Base-by-base conservation (phyloP, 495 filamentous ascomycete species). In the Hypoxylon crocopeplum region DNA sequence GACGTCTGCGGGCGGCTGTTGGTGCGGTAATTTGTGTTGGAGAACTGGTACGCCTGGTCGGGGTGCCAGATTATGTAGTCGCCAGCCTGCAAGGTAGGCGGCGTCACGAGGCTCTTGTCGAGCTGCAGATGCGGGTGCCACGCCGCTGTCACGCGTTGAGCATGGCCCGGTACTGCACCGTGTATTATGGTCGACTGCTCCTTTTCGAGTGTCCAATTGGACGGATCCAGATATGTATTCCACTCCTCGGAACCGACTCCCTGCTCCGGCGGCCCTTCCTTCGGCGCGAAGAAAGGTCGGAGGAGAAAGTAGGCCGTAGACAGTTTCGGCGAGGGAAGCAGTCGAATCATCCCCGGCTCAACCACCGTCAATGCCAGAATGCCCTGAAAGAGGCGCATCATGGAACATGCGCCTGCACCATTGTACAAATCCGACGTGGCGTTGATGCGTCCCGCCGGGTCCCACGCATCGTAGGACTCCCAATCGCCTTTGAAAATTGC, bases 21-120 rank as follows among this genome's bases (percentile, higher is more conserved):
- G 56, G 60, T 68, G 60, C 70, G 62, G 67, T 74, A 71, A 59
- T 75, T 72, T 59, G 73, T 74, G 50, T 71, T 72, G 38, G 75
- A 75, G 70, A 80, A 76, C 56, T 76, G 75, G 61, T 80, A 80
- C 11, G 72, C 71, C 45, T 72, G 84, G 56, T 96, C 92, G 50
- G 90, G 93, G 72, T 97, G 93, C 93, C 92, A 97, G 47, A 88
- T 82, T 8, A 97, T 91, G 74, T 90, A 96, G 72, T 97, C 92
- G 39, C 92, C 92, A 0, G 90, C 92, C 27, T 82, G 79, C 12
- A 96, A 85, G 7, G 79, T 79, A 4, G 92, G 92, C 1, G 93
- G 79, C 41, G 90, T 87, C 16, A 93, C 82, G 82, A 97, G 94
- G 11, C 86, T 88, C 29, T 79, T 76, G 37, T 84, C 74, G 7